phyloP scores from a whole-genome alignment of 306 rosid genomes.

The Lathyrus tuberosus region DNA sequence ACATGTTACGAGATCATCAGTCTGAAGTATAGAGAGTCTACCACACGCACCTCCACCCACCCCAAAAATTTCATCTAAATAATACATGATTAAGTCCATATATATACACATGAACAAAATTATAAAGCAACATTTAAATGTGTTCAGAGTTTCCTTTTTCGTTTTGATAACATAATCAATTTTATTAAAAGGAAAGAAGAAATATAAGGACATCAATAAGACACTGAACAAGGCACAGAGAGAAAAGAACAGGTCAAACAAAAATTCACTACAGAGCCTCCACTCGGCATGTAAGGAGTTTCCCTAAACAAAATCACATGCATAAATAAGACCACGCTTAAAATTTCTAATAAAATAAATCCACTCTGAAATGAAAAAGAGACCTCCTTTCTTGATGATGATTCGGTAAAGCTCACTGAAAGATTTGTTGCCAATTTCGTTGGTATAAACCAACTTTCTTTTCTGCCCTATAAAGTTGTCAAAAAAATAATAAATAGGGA shows the following conservation, averaged over 20 bases:
- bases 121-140: conserved; percentile 27
- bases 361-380: conserved; percentile 17
- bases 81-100: too few species aligned
- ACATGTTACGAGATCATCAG: not conserved
- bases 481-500: conserved; percentile 10
- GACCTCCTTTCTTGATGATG: conserved; percentile 83
- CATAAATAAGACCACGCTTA: conserved; percentile 23
- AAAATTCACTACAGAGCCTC: conserved; percentile 27
- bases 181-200: conserved; percentile 26
- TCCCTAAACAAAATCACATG: conserved; percentile 24
- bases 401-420: conserved; percentile 86
- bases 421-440: conserved; percentile 95
- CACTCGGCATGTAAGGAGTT: conserved; percentile 11
- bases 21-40: not conserved
- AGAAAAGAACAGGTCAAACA: conserved; percentile 23
- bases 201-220: conserved; percentile 13
- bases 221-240: conserved; percentile 14
- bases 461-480: conserved; percentile 70
- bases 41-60: not conserved
- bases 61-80: conserved; percentile 21
- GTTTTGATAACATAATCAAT: not conserved
- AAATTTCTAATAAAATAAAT: conserved; percentile 26
- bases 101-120: conserved; percentile 10
- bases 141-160: conserved; percentile 27
- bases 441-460: conserved; percentile 96